Percentiles rank a stretch among this genome's conserved stretches.
These are phyloP conservation scores for Austroboletus olivaceoglutinosus DNA, from an alignment of 1,284 basidiomycete genomes.

Conservation along the genomic window DNA sequence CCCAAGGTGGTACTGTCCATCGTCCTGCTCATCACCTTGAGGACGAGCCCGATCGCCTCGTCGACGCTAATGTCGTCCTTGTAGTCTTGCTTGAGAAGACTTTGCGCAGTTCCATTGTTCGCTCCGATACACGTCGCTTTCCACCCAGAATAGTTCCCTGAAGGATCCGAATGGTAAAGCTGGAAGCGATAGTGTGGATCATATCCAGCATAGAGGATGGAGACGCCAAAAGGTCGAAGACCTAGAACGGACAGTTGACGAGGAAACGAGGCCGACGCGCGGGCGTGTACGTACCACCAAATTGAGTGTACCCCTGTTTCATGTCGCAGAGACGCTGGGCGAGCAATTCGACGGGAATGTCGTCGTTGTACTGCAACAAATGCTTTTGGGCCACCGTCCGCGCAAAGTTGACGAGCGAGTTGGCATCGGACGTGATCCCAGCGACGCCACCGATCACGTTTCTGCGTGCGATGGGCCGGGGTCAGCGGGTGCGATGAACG, in stretches of 20 bases:
- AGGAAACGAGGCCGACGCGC: not conserved
- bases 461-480: slow-evolving; percentile 41
- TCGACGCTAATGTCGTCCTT: slow-evolving; percentile 92
- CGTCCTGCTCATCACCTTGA: slow-evolving; percentile 98
- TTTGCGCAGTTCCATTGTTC: slow-evolving; percentile 94
- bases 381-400: slow-evolving; percentile 89
- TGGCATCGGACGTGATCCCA: slow-evolving; percentile 95
- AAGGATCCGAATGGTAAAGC: slow-evolving; percentile 97
- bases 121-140: slow-evolving; percentile 98
- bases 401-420: slow-evolving; percentile 95
- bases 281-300: slow-evolving; percentile 65
- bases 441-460: slow-evolving; percentile 96
- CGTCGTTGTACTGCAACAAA: slow-evolving; percentile 90
- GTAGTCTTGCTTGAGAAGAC: slow-evolving; percentile 96
- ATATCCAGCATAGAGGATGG: slow-evolving; percentile 93
- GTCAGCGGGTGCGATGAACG: not conserved
- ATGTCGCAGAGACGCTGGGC: slow-evolving; percentile 94
- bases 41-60: slow-evolving; percentile 88
- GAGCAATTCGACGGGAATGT: slow-evolving; percentile 96
- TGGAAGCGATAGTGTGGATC: slow-evolving; percentile 97
- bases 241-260: slow-evolving; percentile 44
- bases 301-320: slow-evolving; percentile 99
- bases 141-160: slow-evolving; percentile 98
- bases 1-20: slow-evolving; percentile 98
- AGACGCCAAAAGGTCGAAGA: slow-evolving; percentile 97